Evolutionary conservation across 768 basidiomycete species (phyloP).

Genomic region (Tylopilus subfusipes): DNA sequence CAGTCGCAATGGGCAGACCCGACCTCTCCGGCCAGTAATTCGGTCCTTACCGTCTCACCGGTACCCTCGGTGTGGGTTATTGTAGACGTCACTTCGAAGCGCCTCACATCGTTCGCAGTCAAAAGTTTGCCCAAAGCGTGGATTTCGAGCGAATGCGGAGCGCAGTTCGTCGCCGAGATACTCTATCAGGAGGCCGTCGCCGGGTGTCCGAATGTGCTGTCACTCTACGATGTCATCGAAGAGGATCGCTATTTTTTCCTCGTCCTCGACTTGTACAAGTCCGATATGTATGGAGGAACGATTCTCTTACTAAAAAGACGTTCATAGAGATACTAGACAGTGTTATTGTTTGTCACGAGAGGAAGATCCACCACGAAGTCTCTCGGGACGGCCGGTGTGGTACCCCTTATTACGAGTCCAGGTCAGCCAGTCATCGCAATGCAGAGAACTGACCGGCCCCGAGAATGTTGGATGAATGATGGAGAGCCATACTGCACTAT

Average conservation of each 20-base stretch:
- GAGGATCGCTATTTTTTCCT: not conserved
- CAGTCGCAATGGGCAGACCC: not conserved
- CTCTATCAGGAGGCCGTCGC: not conserved
- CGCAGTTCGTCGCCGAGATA: not conserved
- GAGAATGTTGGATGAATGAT: constrained; percentile 54
- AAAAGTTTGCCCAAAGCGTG: not conserved
- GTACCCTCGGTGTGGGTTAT: not conserved
- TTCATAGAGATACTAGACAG: not conserved
- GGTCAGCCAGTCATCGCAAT: not conserved
- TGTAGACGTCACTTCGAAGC: not conserved
- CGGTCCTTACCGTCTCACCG: not conserved
- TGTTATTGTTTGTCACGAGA: not conserved
- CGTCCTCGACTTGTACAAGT: not conserved
- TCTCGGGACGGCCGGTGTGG: not conserved
- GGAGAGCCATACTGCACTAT: constrained; percentile 13
- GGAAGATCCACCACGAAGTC: not conserved
- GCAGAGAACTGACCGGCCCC: not conserved
- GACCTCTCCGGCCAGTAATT: not conserved
- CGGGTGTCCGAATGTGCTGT: not conserved
- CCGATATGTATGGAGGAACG: not conserved
- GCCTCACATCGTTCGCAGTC: not conserved
- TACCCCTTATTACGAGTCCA: not conserved
- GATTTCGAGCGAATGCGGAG: too few species aligned
- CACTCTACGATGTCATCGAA: not conserved
- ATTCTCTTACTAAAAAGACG: not conserved